Conservation (phyloP, 371 early-diverging fungal species). For the Mycotypha africana region DNA sequence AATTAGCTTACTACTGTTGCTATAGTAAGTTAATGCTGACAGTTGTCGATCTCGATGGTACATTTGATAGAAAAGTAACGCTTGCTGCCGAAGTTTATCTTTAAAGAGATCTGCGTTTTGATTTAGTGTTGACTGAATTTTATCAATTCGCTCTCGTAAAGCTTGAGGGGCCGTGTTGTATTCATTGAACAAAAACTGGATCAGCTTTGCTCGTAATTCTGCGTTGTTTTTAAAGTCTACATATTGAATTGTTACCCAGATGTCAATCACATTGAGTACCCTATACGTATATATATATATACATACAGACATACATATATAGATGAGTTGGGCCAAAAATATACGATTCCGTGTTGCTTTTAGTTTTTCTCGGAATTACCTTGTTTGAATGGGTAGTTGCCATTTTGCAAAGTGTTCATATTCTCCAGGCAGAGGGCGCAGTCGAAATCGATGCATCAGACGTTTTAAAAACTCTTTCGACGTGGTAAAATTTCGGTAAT, state of each 20-base stretch:
- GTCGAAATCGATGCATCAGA: constrained; percentile 48
- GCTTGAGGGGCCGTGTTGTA: too few species aligned
- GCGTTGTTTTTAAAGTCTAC: constrained; percentile 50
- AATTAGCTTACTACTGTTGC: too few species aligned
- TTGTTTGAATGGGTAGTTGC: constrained; percentile 50
- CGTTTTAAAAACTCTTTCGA: constrained; percentile 46
- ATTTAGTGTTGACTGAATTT: constrained; percentile 1
- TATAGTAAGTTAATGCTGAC: too few species aligned
- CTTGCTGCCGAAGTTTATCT: too few species aligned
- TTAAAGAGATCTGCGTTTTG: too few species aligned
- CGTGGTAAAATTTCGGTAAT: constrained; percentile 52
- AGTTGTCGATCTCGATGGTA: too few species aligned
- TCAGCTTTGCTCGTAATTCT: constrained; percentile 13
- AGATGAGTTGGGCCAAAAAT: not conserved
- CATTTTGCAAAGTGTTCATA: constrained; percentile 47
- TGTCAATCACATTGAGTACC: constrained; percentile 50
- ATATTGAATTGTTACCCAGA: constrained; percentile 59
- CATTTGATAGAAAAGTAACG: too few species aligned
- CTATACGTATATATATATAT: constrained; percentile 16
- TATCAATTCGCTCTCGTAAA: constrained; percentile 4
- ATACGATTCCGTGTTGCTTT: too few species aligned
- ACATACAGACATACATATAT: not conserved
- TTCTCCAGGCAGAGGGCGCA: constrained; percentile 40
- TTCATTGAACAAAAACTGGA: constrained; percentile 8
- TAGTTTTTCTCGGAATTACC: constrained; percentile 22